These are phyloP conservation scores for Physcomitrium patens DNA, from an alignment of 225 moss, liverwort and hornwort genomes.

Conservation along the genomic window DNA sequence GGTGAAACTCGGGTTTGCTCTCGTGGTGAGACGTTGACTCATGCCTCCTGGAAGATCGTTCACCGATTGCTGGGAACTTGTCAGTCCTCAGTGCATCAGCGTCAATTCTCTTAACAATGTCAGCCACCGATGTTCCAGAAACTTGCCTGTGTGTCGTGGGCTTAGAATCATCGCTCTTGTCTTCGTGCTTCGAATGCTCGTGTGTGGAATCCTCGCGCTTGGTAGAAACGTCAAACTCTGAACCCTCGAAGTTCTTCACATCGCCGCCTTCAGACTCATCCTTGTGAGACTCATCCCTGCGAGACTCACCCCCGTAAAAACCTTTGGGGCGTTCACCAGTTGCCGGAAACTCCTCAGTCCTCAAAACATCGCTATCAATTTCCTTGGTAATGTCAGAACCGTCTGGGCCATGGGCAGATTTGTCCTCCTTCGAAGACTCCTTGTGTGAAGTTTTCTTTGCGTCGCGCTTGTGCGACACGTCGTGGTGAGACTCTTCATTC, in stretches of 20 bases:
- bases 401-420: not conserved
- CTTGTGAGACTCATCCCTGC: not conserved
- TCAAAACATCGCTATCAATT: too few species aligned
- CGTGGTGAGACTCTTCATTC: not conserved
- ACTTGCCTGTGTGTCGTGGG: not conserved
- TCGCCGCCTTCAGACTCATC: conserved; percentile 14
- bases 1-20: too few species aligned
- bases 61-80: not conserved
- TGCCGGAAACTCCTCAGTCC: conserved; percentile 2
- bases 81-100: conserved; percentile 7
- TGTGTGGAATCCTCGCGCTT: conserved; percentile 13
- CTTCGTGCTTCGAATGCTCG: conserved; percentile 1
- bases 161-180: not conserved
- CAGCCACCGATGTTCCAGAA: not conserved
- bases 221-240: conserved; percentile 21
- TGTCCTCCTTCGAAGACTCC: not conserved
- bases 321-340: not conserved
- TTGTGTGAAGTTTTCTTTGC: too few species aligned
- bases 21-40: too few species aligned
- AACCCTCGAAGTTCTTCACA: conserved; percentile 23
- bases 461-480: too few species aligned
- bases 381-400: not conserved
- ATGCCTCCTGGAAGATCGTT: too few species aligned
- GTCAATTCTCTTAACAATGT: conserved; percentile 9
- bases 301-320: too few species aligned